Evolutionary conservation across 2,329 filamentous ascomycete species (phyloP).

Genomic region (Trichophyton benhamiae): DNA sequence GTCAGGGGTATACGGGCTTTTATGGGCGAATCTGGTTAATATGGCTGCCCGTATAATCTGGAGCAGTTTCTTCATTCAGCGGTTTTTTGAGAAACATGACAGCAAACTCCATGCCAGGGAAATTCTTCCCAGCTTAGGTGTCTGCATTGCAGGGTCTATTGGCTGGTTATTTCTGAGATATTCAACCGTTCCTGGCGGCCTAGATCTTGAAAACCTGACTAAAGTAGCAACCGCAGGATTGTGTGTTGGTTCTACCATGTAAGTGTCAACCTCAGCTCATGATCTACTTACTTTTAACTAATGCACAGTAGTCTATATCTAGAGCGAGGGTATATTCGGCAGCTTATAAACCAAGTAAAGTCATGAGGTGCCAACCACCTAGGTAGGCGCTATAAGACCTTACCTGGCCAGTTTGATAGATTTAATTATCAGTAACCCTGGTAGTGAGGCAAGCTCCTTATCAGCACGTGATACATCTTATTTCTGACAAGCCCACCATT

Average conservation of each 20-base stretch:
- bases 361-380: not conserved
- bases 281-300: not conserved
- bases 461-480: not conserved
- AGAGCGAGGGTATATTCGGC: not conserved
- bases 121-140: conserved; percentile 35
- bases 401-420: too few relatives aligned
- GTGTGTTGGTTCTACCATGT: not conserved
- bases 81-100: conserved; percentile 46
- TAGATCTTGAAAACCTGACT: not conserved
- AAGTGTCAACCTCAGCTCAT: not conserved
- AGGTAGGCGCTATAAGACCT: too few relatives aligned
- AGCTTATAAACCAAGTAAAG: not conserved
- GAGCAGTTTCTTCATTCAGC: conserved; percentile 59
- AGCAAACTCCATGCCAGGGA: conserved; percentile 31
- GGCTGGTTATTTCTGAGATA: conserved; percentile 23
- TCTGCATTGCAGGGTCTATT: conserved; percentile 35
- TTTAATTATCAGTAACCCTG: too few relatives aligned
- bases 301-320: not conserved
- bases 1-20: conserved; percentile 66
- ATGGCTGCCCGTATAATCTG: conserved; percentile 76
- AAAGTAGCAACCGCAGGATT: not conserved
- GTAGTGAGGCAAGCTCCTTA: not conserved
- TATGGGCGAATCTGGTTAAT: conserved; percentile 78
- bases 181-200: not conserved
- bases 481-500: not conserved